Conservation (phyloP, 2,329 filamentous ascomycete genomes). For the Fonsecaea pugnacius region DNA sequence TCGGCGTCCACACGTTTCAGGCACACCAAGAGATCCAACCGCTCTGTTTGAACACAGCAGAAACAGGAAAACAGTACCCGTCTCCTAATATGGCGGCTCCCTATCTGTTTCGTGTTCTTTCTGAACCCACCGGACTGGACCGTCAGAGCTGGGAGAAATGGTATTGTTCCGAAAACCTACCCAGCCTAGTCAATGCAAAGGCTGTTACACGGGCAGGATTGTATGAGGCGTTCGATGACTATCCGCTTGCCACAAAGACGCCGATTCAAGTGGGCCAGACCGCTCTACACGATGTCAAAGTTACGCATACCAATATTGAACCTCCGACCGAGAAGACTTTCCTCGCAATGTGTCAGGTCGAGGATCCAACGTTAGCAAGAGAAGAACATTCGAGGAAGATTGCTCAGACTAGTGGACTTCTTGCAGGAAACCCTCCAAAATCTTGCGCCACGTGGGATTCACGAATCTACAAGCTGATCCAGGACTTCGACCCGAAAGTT, state of each 20-base stretch:
- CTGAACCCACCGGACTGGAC: constrained; percentile 5
- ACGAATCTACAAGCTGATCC: constrained; percentile 12
- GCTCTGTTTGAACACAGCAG: not conserved
- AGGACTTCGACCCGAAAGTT: constrained; percentile 16
- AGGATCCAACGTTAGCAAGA: not conserved
- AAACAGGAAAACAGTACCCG: not conserved
- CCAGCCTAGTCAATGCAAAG: constrained; percentile 1
- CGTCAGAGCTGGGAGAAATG: constrained; percentile 8
- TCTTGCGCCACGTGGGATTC: constrained; percentile 1
- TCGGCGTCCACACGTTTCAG: not conserved
- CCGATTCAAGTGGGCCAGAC: constrained; percentile 5
- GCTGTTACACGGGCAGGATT: constrained; percentile 5
- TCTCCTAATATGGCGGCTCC: not conserved
- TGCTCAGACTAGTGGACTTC: not conserved
- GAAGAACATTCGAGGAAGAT: not conserved
- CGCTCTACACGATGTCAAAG: constrained; percentile 2
- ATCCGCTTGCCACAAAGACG: constrained; percentile 11
- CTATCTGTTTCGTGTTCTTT: constrained; percentile 8
- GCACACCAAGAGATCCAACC: not conserved
- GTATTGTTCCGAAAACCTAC: constrained; percentile 7
- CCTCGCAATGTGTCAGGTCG: constrained; percentile 14
- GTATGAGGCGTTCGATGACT: constrained; percentile 16
- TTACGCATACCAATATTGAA: constrained; percentile 14
- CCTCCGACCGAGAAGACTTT: constrained; percentile 15
- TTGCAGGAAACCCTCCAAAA: not conserved